Evolutionary conservation across 2,329 filamentous ascomycete species (phyloP).

Genomic region (Ceratocystis cubensis): DNA sequence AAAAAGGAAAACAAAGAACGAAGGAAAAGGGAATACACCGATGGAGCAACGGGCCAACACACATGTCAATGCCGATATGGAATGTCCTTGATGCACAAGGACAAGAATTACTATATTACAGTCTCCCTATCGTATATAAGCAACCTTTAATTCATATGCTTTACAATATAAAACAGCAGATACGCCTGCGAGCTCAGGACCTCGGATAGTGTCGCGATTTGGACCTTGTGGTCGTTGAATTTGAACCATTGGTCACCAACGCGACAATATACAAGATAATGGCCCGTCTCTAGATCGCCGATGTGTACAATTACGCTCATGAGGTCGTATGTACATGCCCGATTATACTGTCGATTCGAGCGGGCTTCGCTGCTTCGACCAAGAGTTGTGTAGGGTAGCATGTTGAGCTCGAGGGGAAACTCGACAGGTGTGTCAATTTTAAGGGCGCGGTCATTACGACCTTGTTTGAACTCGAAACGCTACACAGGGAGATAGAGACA

Average conservation of each 20-base stretch:
- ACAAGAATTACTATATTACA: not conserved
- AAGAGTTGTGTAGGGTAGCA: slow-evolving; percentile 75
- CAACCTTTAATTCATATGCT: slow-evolving; percentile 33
- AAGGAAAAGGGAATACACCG: not conserved
- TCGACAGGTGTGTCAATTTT: slow-evolving; percentile 81
- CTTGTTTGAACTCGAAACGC: slow-evolving; percentile 62
- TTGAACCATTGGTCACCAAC: slow-evolving; percentile 84
- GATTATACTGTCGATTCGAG: slow-evolving; percentile 42
- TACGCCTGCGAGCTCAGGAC: slow-evolving; percentile 81
- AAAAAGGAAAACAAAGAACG: slow-evolving; percentile 17
- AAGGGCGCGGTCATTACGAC: slow-evolving; percentile 53
- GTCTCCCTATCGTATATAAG: slow-evolving; percentile 2
- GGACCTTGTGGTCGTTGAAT: slow-evolving; percentile 91
- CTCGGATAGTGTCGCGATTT: slow-evolving; percentile 68
- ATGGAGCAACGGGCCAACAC: not conserved
- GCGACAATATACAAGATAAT: slow-evolving; percentile 81
- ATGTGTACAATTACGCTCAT: slow-evolving; percentile 86
- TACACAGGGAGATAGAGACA: slow-evolving; percentile 24
- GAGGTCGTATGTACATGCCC: slow-evolving; percentile 71
- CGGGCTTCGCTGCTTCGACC: slow-evolving; percentile 39
- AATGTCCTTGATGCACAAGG: no score
- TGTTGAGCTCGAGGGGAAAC: slow-evolving; percentile 77
- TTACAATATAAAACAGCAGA: slow-evolving; percentile 72
- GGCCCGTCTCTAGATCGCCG: slow-evolving; percentile 82
- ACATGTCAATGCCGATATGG: no score